phyloP scores from a whole-genome alignment of 2,329 filamentous ascomycete genomes.

The Rutstroemia sydowiana region DNA sequence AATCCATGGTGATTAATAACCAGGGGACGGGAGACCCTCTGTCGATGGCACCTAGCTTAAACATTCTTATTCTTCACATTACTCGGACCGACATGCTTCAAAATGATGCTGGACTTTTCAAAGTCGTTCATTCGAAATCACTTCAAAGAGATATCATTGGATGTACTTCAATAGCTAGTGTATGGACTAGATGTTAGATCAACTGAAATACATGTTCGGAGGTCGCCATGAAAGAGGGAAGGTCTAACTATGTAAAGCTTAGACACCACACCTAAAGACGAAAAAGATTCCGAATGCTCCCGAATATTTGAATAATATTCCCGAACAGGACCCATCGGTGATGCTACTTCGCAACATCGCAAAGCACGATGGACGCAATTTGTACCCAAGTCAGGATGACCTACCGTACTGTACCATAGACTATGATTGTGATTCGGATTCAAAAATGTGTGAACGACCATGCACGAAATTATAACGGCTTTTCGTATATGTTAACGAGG shows the following conservation, averaged over 20 bases:
- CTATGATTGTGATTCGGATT: not conserved
- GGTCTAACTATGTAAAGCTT: conserved; percentile 1
- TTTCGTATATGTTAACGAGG: conserved; percentile 1
- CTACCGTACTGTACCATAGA: too few species aligned
- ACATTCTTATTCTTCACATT: not conserved
- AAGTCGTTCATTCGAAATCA: not conserved
- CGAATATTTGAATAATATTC: not conserved
- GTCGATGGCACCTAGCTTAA: not conserved
- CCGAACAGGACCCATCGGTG: not conserved
- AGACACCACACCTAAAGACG: not conserved
- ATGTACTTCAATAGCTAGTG: not conserved
- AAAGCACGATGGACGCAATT: too few species aligned
- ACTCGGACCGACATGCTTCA: conserved; percentile 5
- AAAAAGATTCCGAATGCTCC: conserved; percentile 5
- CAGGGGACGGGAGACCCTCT: not conserved
- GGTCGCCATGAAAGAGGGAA: not conserved
- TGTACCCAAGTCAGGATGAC: too few species aligned
- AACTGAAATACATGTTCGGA: conserved; percentile 4
- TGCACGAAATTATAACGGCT: conserved; percentile 1
- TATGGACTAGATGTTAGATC: not conserved
- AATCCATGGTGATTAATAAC: conserved; percentile 1
- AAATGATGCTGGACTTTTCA: not conserved
- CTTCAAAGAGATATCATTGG: not conserved
- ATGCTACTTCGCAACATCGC: conserved; percentile 4
- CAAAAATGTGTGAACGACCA: not conserved